A percentile compares a stretch with the other conserved stretches of the same genome.
phyloP scores from a whole-genome alignment of 2,329 filamentous ascomycete genomes.

The Rhinocladiella mackenziei region DNA sequence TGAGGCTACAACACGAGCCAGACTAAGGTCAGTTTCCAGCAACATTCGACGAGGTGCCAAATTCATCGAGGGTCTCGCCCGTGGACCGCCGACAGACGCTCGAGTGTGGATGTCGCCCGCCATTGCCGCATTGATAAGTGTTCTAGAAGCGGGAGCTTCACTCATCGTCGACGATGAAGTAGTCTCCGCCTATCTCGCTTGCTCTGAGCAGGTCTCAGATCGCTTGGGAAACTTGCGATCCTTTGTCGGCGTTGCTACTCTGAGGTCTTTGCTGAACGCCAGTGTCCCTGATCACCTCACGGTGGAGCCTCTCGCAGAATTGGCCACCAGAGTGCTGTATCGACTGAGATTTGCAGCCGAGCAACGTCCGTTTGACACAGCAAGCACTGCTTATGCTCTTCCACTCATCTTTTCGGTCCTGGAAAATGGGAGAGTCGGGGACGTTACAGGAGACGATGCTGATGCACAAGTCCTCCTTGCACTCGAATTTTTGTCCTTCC shows the following conservation, averaged over 20 bases:
- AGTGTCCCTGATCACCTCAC: slow-evolving; percentile 68
- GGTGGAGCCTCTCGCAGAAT: slow-evolving; percentile 73
- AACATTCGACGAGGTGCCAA: slow-evolving; percentile 78
- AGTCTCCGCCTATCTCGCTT: slow-evolving; percentile 72
- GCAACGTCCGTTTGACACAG: slow-evolving; percentile 85
- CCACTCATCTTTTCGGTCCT: slow-evolving; percentile 78
- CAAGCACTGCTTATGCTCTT: slow-evolving; percentile 82
- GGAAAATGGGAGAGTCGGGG: slow-evolving; percentile 71
- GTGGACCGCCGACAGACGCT: slow-evolving; percentile 83
- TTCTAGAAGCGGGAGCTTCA: slow-evolving; percentile 75
- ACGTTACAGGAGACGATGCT: slow-evolving; percentile 64
- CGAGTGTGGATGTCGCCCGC: slow-evolving; percentile 83
- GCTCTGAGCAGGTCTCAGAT: slow-evolving; percentile 67
- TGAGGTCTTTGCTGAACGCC: slow-evolving; percentile 71
- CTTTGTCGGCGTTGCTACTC: slow-evolving; percentile 82
- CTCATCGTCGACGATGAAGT: slow-evolving; percentile 77
- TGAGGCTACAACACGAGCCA: slow-evolving; percentile 71
- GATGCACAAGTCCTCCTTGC: slow-evolving; percentile 88
- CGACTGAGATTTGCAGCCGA: slow-evolving; percentile 85
- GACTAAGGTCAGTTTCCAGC: slow-evolving; percentile 66
- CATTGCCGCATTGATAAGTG: slow-evolving; percentile 66
- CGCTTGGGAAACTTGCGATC: slow-evolving; percentile 72
- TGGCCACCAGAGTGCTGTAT: slow-evolving; percentile 86
- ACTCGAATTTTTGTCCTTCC: slow-evolving; percentile 82
- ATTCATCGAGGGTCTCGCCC: slow-evolving; percentile 75